Evolutionary conservation across 495 filamentous ascomycete genomes (phyloP).

Genomic region (Trypethelium eluteriae): DNA sequence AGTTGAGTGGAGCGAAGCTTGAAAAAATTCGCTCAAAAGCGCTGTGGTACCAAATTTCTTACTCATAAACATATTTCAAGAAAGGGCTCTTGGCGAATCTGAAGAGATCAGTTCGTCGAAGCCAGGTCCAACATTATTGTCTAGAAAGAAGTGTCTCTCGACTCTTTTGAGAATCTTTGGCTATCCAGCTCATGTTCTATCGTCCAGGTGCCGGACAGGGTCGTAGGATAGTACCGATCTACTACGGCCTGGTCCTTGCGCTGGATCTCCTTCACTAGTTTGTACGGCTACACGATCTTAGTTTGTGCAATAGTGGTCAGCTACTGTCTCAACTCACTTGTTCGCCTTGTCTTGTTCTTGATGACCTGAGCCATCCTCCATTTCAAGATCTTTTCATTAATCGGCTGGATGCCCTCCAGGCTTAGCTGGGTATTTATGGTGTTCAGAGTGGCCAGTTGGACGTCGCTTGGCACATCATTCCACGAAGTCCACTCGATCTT

Average conservation of each 20-base stretch:
- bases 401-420: conserved; percentile 3
- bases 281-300: not conserved
- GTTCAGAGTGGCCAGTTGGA: conserved; percentile 2
- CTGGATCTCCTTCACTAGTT: not conserved
- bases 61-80: no score
- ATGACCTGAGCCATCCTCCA: conserved; percentile 9
- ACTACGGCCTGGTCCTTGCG: not conserved
- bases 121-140: not conserved
- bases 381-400: conserved; percentile 10
- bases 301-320: not conserved
- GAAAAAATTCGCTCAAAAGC: no score
- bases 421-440: conserved; percentile 5
- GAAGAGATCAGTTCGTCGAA: not conserved
- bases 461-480: conserved; percentile 8
- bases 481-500: conserved; percentile 10
- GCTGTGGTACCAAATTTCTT: no score
- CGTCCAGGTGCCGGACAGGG: conserved; percentile 1
- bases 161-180: not conserved
- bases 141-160: not conserved
- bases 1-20: no score
- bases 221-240: not conserved
- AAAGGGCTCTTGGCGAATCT: no score
- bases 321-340: not conserved
- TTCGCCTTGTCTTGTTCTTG: conserved; percentile 4
- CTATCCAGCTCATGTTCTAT: not conserved